Conservation (phyloP, 345 rosid genomes). For the Stellera chamaejasme region DNA sequence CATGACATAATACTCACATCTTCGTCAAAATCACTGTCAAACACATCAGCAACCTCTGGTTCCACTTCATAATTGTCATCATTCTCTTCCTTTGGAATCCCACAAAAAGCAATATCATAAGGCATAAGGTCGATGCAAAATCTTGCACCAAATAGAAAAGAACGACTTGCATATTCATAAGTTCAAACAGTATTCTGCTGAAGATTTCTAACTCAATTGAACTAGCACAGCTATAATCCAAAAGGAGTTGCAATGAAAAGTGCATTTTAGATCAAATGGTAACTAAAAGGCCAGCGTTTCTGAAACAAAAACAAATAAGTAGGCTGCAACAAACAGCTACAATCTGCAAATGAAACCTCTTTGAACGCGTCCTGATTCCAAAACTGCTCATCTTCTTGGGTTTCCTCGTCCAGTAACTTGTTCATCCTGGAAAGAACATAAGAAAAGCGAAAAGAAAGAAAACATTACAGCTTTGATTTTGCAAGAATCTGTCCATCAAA, state of each 20-base stretch:
- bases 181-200: not conserved
- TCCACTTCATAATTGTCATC: constrained; percentile 81
- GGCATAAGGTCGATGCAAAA: not conserved
- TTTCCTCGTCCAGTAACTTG: constrained; percentile 78
- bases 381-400: constrained; percentile 78
- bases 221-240: no score
- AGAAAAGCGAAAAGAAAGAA: not conserved
- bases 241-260: not conserved
- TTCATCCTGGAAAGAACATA: constrained; percentile 49
- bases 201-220: no score
- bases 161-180: not conserved
- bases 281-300: not conserved
- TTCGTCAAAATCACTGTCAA: constrained; percentile 89
- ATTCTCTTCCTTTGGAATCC: constrained; percentile 53
- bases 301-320: not conserved
- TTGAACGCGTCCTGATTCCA: constrained; percentile 97
- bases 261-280: not conserved
- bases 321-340: not conserved
- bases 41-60: constrained; percentile 76
- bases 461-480: not conserved
- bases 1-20: constrained; percentile 45
- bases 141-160: no score
- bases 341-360: constrained; percentile 34
- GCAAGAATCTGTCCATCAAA: not conserved
- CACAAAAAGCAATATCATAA: constrained; percentile 11